Percentiles rank a stretch among this genome's conserved stretches.
phyloP scores from a whole-genome alignment of 352 stramenopile genomes.

The Pythium sukuiense region DNA sequence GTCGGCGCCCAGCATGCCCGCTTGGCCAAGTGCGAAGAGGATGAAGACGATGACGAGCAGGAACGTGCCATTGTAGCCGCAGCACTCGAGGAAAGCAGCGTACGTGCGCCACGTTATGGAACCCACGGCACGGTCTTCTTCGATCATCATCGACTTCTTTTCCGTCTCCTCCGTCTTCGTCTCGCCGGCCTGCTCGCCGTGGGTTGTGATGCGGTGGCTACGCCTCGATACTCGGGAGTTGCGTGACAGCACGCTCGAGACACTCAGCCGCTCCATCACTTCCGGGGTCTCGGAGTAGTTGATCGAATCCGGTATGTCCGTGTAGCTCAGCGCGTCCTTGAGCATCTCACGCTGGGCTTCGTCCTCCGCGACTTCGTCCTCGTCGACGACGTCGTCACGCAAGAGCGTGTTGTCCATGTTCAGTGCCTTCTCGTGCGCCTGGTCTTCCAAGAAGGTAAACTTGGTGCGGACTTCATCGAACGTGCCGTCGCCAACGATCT shows the following conservation, averaged over 20 bases:
- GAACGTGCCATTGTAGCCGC: slow-evolving; percentile 37
- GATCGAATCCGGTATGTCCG: background rate
- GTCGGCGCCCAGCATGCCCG: slow-evolving; percentile 46
- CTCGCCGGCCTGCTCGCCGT: background rate
- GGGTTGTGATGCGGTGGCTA: background rate
- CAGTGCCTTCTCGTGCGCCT: slow-evolving; percentile 16
- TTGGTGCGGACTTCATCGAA: slow-evolving; percentile 22
- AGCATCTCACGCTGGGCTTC: slow-evolving; percentile 20
- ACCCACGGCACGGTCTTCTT: slow-evolving; percentile 44
- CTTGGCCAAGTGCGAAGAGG: slow-evolving; percentile 43
- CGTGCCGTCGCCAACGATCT: slow-evolving; percentile 36
- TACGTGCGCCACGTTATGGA: slow-evolving; percentile 45
- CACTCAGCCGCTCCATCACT: slow-evolving; percentile 7
- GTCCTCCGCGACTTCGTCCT: background rate
- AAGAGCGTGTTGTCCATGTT: slow-evolving; percentile 31
- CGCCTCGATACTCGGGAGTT: background rate
- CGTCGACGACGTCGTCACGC: background rate
- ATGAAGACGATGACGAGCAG: slow-evolving; percentile 33
- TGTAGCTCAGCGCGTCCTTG: slow-evolving; percentile 1
- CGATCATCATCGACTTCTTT: slow-evolving; percentile 37
- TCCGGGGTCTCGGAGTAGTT: slow-evolving; percentile 6
- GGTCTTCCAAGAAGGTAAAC: slow-evolving; percentile 31
- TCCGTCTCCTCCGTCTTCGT: background rate
- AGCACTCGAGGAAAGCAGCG: slow-evolving; percentile 43
- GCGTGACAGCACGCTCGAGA: slow-evolving; percentile 1